Conservation (phyloP, 139 green algal genomes). For the Chlorella sp. region DNA sequence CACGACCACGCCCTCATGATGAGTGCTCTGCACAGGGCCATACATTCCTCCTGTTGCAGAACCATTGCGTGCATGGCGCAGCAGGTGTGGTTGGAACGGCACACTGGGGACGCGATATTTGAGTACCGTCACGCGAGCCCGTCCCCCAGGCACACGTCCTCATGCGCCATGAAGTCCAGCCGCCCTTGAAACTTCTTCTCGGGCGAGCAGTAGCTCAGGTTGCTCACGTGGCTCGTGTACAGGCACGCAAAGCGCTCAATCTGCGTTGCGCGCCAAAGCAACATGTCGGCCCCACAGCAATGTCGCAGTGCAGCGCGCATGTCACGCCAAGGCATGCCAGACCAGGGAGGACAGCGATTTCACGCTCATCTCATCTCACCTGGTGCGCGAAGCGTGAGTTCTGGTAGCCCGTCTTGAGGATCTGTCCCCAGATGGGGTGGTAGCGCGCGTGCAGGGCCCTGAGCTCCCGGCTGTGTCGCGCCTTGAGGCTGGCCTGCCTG, state of each 20-base stretch:
- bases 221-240: constrained; percentile 94
- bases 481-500: constrained; percentile 37
- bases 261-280: constrained; percentile 24
- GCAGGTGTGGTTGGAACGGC: too few species aligned
- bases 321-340: not conserved
- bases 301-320: not conserved
- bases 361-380: too few species aligned
- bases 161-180: constrained; percentile 4
- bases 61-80: too few species aligned
- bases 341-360: too few species aligned
- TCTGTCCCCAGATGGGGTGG: constrained; percentile 89
- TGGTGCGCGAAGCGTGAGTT: constrained; percentile 91
- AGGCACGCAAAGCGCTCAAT: constrained; percentile 94
- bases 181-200: constrained; percentile 74
- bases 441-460: constrained; percentile 71
- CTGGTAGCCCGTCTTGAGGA: constrained; percentile 96
- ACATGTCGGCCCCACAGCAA: not conserved
- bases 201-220: constrained; percentile 84
- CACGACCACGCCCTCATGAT: too few species aligned
- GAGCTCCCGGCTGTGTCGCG: constrained; percentile 59
- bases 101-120: too few species aligned
- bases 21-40: too few species aligned
- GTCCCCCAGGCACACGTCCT: not conserved
- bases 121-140: not conserved
- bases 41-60: too few species aligned